Evolutionary conservation across 257 asterid genomes (phyloP), one percentile per base, ranked within the genome.

Genomic region (Ballota nigra): DNA sequence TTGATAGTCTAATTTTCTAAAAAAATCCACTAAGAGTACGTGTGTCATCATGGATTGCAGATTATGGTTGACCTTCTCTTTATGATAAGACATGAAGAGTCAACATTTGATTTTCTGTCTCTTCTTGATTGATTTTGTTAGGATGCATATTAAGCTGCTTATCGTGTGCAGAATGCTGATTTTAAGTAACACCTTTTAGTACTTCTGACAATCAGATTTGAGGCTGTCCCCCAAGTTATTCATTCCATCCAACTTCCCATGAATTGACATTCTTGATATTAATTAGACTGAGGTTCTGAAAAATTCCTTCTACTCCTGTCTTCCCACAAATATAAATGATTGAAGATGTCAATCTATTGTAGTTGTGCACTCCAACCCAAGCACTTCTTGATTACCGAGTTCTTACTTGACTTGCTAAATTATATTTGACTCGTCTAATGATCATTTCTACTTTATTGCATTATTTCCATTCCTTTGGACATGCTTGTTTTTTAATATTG

Each of bases 221-320:
- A 53, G 73, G 33, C 68, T 40, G 47, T 70, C 10, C 68, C 33
- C 57, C 40, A 55, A 11, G 57, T 38, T 56, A 69, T 45, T 23
- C 24, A 58, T 53, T 23, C 49, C 49, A 41, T 59, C 34, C 24
- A 43, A 59, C 60, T 41, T 34, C 53, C 65, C 24, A 38, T 38
- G 23, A 56, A 69, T 36, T 58, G 13, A n/a, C 59, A 26, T 19
- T 22, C 65, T 59, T 6, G 61, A 43, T 16, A 36, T 28, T 71
- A 29, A 71, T 60, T 12, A 22, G 23, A 5, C 41, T 23, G 7
- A 33, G 73, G 55, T 22, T 2, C 7, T 53, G 19, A 15, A 20
- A 41, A 8, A 19, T 23, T 24, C 70, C 40, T 43, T 66, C 41
- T 66, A 31, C 29, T 43, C 16, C 40, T 66, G 9, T 66, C 41